Conservation (phyloP, 306 rosid species). For the Medicago lupulina region DNA sequence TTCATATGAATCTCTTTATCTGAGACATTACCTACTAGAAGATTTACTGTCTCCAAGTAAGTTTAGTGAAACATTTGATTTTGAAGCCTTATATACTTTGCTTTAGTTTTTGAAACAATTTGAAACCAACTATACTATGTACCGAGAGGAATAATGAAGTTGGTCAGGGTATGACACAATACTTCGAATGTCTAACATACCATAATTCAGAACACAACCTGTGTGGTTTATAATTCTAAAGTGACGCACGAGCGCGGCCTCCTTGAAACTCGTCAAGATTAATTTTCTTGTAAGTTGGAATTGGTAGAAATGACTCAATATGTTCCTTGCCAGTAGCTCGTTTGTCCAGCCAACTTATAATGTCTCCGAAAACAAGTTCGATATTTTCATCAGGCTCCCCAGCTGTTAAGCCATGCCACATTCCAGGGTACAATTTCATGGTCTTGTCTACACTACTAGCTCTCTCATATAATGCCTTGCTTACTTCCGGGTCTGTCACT, state of each 20-base stretch:
- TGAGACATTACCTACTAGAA: neutral
- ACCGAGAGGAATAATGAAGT: neutral
- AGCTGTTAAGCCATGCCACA: conserved; percentile 87
- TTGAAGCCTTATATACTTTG: neutral
- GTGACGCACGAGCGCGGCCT: conserved; percentile 54
- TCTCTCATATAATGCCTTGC: conserved; percentile 64
- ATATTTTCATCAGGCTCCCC: conserved; percentile 86
- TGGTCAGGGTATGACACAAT: neutral
- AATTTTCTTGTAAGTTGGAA: neutral
- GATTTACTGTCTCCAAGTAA: neutral
- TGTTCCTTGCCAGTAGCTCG: conserved; percentile 27
- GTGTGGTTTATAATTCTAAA: conserved; percentile 32
- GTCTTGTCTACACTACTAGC: conserved; percentile 86
- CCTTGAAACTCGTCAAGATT: conserved; percentile 58
- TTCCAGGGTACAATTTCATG: conserved; percentile 72
- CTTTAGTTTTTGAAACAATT: conserved; percentile 14
- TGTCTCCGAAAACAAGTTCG: conserved; percentile 66
- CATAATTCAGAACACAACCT: neutral
- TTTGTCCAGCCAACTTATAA: conserved; percentile 69
- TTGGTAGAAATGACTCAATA: conserved; percentile 30
- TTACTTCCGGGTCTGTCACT: conserved; percentile 91
- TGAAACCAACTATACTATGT: neutral
- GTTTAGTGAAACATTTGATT: neutral
- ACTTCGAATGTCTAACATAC: neutral
- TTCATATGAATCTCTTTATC: neutral